A percentile compares a stretch with the other conserved stretches of the same genome.
These are phyloP conservation scores for Cystobasidiaceae sp. DNA, from an alignment of 1,284 basidiomycete species.

Conservation along the genomic window DNA sequence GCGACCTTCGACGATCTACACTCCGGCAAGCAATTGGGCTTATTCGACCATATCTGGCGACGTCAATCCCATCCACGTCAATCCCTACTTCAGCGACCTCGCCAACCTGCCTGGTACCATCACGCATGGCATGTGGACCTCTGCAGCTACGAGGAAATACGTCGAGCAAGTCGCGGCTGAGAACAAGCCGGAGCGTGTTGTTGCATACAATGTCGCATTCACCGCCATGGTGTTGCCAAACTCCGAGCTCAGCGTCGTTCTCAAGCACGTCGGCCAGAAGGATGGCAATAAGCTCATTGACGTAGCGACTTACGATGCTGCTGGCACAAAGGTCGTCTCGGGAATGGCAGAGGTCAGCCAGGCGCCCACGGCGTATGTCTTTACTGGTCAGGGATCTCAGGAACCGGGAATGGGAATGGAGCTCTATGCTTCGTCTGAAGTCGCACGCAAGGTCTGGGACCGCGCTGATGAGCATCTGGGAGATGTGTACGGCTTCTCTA, in stretches of 20 bases:
- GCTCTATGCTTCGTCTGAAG: conserved; percentile 83
- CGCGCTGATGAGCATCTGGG: conserved; percentile 88
- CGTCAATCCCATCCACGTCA: conserved; percentile 86
- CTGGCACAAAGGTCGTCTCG: conserved; percentile 83
- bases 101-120: conserved; percentile 92
- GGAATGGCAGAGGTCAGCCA: conserved; percentile 91
- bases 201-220: conserved; percentile 85
- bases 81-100: conserved; percentile 95
- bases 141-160: conserved; percentile 85
- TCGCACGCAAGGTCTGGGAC: conserved; percentile 95
- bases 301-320: conserved; percentile 81
- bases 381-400: conserved; percentile 97
- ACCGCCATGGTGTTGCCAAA: conserved; percentile 97
- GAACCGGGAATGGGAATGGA: conserved; percentile 99
- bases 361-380: conserved; percentile 88
- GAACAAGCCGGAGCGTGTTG: conserved; percentile 83
- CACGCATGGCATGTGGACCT: conserved; percentile 96
- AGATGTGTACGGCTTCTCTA: conserved; percentile 94
- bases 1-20: conserved; percentile 27
- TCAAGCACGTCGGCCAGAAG: conserved; percentile 85
- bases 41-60: conserved; percentile 96
- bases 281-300: conserved; percentile 88
- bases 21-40: conserved; percentile 76
- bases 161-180: conserved; percentile 92
- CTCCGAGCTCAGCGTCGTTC: conserved; percentile 78